Conservation (phyloP, 176 grass and related monocot species). For the Ananas comosus region DNA sequence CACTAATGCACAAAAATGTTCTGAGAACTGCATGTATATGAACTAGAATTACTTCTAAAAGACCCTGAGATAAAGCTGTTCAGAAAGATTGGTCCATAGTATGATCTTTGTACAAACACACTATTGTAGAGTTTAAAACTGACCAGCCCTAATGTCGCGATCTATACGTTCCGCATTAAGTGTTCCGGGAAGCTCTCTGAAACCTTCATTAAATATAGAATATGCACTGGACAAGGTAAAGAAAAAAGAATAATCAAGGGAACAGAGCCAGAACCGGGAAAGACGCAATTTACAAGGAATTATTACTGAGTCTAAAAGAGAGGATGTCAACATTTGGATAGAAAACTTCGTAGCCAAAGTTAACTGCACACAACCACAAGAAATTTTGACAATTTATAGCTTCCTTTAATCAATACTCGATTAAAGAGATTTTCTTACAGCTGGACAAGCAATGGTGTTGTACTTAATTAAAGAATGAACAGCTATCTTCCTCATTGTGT, state of each 20-base stretch:
- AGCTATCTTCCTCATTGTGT: too few species aligned
- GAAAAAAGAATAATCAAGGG: neutral
- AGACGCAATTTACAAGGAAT: too few species aligned
- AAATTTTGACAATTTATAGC: too few species aligned
- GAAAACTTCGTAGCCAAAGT: too few species aligned
- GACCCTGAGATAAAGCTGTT: neutral
- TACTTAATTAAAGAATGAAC: too few species aligned
- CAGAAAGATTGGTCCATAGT: neutral
- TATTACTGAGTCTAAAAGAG: too few species aligned
- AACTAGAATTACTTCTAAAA: neutral
- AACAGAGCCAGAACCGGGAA: slow-evolving; percentile 1
- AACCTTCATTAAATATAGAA: slow-evolving; percentile 97
- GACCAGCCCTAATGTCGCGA: slow-evolving; percentile 77
- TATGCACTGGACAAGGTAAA: slow-evolving; percentile 65
- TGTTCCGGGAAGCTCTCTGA: slow-evolving; percentile 85
- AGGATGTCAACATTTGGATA: too few species aligned
- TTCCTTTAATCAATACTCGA: too few species aligned
- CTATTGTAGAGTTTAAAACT: slow-evolving; percentile 32
- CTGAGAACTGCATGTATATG: neutral
- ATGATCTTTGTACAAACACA: neutral
- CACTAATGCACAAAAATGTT: neutral
- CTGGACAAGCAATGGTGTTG: too few species aligned
- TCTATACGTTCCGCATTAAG: slow-evolving; percentile 86
- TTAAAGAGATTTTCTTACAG: too few species aligned
- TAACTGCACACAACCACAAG: too few species aligned